phyloP scores from a whole-genome alignment of 805 yeast genomes.

The Ascoidea rubescens region DNA sequence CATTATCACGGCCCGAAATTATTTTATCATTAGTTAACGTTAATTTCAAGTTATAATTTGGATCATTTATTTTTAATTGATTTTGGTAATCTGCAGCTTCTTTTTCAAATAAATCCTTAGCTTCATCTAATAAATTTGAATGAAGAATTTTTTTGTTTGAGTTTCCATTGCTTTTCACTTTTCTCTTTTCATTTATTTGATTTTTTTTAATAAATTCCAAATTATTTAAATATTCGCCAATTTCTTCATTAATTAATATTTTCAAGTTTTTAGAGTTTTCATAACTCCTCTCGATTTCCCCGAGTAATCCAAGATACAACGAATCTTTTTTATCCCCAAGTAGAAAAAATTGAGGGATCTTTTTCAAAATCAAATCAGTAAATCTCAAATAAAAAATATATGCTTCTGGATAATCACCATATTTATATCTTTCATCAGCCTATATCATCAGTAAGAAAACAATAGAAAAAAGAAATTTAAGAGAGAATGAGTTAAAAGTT shows the following conservation, averaged over 20 bases:
- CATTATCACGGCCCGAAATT: background rate
- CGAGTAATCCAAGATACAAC: slow-evolving; percentile 2
- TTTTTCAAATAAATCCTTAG: background rate
- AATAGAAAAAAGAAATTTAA: too few species aligned
- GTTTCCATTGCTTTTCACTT: background rate
- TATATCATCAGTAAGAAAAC: slow-evolving; percentile 8
- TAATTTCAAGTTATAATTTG: background rate
- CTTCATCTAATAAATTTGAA: background rate
- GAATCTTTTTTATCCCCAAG: slow-evolving; percentile 7
- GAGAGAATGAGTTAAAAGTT: background rate
- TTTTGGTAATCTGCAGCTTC: background rate
- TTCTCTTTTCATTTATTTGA: background rate
- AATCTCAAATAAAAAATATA: slow-evolving; percentile 21
- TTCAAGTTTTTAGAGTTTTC: background rate
- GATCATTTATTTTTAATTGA: background rate
- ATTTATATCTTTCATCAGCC: slow-evolving; percentile 19
- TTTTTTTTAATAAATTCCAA: too few species aligned
- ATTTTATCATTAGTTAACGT: background rate
- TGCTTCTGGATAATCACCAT: slow-evolving; percentile 20
- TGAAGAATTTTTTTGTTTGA: too few species aligned
- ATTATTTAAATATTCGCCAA: slow-evolving; percentile 1
- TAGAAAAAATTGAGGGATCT: slow-evolving; percentile 20
- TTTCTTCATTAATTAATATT: slow-evolving; percentile 5
- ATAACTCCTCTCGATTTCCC: background rate
- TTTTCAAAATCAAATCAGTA: slow-evolving; percentile 21